Conservation (phyloP, 441 rosid genomes). For the Sinapis alba region DNA sequence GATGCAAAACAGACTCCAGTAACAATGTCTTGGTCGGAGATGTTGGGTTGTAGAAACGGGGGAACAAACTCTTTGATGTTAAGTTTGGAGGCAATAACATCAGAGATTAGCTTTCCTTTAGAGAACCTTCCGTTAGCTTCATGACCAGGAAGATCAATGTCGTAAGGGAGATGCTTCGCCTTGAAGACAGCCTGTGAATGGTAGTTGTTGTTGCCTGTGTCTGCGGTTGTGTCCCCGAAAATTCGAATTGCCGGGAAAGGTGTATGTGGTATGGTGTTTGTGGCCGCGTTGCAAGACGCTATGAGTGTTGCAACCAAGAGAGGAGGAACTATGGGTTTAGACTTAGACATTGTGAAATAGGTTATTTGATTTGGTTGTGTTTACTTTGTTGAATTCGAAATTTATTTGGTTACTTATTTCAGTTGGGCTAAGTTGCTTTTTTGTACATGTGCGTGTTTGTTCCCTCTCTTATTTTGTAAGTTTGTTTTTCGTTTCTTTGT, state of each 20-base stretch:
- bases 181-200: conserved; percentile 37
- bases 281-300: conserved; percentile 8
- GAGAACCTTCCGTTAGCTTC: conserved; percentile 60
- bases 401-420: not conserved
- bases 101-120: conserved; percentile 53
- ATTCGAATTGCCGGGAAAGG: conserved; percentile 43
- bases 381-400: not conserved
- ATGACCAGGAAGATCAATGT: conserved; percentile 44
- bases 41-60: conserved; percentile 14
- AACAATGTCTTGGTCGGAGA: conserved; percentile 13
- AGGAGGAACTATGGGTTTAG: not conserved
- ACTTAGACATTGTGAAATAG: not conserved
- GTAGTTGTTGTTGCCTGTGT: conserved; percentile 58
- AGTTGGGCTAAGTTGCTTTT: not conserved
- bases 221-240: conserved; percentile 62
- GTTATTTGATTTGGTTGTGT: not conserved
- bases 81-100: conserved; percentile 44
- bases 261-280: not conserved
- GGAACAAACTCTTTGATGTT: conserved; percentile 47
- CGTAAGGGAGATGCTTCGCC: conserved; percentile 48
- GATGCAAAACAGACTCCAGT: conserved; percentile 28
- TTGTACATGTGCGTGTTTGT: not conserved
- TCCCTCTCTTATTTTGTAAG: not conserved
- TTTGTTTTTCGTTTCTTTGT: not conserved
- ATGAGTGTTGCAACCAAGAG: conserved; percentile 11